Conservation (phyloP, 129 eudicot species). For the Artemisia annua region DNA sequence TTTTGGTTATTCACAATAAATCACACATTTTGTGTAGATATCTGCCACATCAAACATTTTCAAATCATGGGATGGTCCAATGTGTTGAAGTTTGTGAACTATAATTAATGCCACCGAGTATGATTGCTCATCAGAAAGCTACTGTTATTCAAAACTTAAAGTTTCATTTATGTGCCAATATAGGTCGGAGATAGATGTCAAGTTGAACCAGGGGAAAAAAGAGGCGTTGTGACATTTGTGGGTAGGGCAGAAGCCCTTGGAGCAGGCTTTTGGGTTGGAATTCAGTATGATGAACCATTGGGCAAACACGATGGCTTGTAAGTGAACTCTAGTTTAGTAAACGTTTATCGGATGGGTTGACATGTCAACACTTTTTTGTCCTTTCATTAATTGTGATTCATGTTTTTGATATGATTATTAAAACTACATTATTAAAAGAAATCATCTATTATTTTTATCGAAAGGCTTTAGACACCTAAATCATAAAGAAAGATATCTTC, state of each 20-base stretch:
- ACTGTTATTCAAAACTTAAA: not conserved
- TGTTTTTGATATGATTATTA: too few relatives aligned
- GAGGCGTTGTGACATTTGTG: slow-evolving; percentile 86
- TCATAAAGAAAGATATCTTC: too few relatives aligned
- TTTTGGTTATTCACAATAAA: slow-evolving; percentile 4
- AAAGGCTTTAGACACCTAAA: too few relatives aligned
- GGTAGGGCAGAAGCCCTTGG: slow-evolving; percentile 79
- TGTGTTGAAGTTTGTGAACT: not conserved
- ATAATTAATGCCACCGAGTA: not conserved
- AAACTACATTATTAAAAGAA: too few relatives aligned
- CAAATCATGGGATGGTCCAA: not conserved
- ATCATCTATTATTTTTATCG: too few relatives aligned
- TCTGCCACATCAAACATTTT: not conserved
- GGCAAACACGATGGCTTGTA: slow-evolving; percentile 99
- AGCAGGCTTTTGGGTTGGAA: slow-evolving; percentile 90
- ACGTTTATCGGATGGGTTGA: too few relatives aligned
- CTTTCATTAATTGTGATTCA: not conserved
- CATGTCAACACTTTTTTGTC: not conserved
- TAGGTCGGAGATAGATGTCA: slow-evolving; percentile 96
- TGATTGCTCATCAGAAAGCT: not conserved
- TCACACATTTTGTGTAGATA: not conserved
- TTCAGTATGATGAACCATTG: slow-evolving; percentile 93
- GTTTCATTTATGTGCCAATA: slow-evolving; percentile 8
- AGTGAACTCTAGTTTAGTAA: slow-evolving; percentile 32
- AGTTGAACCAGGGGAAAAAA: slow-evolving; percentile 92